A percentile compares a stretch with the other conserved stretches of the same genome.
Conservation (phyloP, 345 rosid species). For the Gossypium anomalum region DNA sequence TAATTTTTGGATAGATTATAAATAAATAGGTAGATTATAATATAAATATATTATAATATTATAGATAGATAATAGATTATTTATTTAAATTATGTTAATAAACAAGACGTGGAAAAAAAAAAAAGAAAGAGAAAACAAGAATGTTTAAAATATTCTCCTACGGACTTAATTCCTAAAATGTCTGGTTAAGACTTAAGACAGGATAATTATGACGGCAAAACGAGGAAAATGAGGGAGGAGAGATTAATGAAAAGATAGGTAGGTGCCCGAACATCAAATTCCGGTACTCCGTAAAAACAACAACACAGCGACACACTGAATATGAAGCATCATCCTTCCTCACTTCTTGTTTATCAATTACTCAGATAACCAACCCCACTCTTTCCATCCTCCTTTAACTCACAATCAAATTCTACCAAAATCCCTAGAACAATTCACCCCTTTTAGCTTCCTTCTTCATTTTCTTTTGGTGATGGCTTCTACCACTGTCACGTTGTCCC, state of each 20-base stretch:
- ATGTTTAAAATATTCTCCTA: no score
- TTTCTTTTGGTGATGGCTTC: conserved; percentile 37
- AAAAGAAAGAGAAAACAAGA: no score
- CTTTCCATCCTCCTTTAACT: neutral
- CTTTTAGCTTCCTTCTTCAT: neutral
- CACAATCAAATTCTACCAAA: neutral
- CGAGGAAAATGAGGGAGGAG: neutral
- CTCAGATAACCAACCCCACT: neutral
- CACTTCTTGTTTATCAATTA: neutral
- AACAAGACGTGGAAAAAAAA: no score
- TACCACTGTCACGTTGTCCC: conserved; percentile 48
- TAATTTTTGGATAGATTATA: no score
- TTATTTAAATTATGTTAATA: no score
- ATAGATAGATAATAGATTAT: no score
- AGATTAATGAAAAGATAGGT: neutral
- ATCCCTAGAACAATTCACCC: conserved; percentile 20
- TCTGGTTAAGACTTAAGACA: neutral
- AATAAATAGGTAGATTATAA: no score
- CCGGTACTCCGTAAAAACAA: neutral
- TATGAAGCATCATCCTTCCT: neutral
- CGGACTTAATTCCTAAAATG: no score
- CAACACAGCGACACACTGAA: neutral
- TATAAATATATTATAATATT: no score
- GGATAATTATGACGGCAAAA: neutral
- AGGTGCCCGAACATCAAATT: neutral